phyloP scores from a whole-genome alignment of 139 green algal species.

The Eudorina sp. region DNA sequence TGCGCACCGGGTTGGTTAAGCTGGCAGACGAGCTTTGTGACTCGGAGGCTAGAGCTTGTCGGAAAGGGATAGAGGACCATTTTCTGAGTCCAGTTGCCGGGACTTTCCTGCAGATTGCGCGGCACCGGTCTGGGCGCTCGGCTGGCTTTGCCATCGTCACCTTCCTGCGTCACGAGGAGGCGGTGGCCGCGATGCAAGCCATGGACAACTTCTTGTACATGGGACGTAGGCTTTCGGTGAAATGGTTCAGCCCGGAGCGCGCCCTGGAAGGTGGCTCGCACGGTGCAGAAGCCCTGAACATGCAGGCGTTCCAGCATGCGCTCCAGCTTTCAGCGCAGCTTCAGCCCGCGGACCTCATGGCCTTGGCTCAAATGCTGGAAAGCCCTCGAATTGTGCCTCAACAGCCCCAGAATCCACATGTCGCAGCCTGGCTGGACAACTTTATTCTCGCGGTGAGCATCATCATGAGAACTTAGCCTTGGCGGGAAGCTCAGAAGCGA shows the following conservation, averaged over 20 bases:
- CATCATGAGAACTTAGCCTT: background rate
- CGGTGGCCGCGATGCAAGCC: conserved; percentile 19
- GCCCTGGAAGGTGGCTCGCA: conserved; percentile 28
- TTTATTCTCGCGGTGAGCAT: conserved; percentile 31
- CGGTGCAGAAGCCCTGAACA: conserved; percentile 5
- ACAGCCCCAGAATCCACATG: conserved; percentile 17
- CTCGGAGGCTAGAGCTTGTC: background rate
- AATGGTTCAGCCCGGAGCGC: conserved; percentile 51
- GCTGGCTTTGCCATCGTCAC: conserved; percentile 54
- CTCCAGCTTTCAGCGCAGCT: background rate
- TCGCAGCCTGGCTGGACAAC: conserved; percentile 41
- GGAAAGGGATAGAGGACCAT: background rate
- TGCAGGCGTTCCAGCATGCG: conserved; percentile 33
- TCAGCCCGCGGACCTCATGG: conserved; percentile 37
- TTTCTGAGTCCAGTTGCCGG: background rate
- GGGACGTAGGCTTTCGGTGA: conserved; percentile 36
- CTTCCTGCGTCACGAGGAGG: conserved; percentile 43
- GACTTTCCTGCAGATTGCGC: conserved; percentile 34
- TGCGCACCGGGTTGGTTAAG: conserved; percentile 24
- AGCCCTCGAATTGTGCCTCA: background rate
- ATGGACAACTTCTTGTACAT: conserved; percentile 46
- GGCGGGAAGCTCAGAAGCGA: background rate
- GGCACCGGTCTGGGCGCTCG: conserved; percentile 41
- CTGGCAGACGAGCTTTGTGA: background rate
- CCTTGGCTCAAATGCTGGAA: conserved; percentile 28